phyloP scores from a whole-genome alignment of 345 rosid genomes.

The Trapa incisa region DNA sequence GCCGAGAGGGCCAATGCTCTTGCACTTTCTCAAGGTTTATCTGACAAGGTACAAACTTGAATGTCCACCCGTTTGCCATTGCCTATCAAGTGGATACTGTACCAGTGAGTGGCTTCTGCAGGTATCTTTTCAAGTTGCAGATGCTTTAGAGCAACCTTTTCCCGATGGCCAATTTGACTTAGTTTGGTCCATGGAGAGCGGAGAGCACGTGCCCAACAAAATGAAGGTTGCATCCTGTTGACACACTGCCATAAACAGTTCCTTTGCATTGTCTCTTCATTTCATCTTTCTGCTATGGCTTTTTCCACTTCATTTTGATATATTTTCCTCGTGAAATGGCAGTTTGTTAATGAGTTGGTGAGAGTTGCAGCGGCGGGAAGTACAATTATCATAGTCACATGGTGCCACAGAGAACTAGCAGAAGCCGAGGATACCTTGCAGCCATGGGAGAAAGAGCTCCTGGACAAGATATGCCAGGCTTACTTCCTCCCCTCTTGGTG shows the following conservation, averaged over 20 bases:
- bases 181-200: conserved; percentile 97
- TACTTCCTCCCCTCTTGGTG: conserved; percentile 87
- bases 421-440: conserved; percentile 50
- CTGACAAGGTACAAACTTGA: conserved; percentile 26
- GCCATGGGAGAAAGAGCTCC: conserved; percentile 55
- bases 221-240: conserved; percentile 30
- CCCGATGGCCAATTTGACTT: conserved; percentile 70
- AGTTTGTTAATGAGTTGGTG: conserved; percentile 69
- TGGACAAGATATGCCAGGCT: conserved; percentile 55
- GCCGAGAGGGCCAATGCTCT: conserved; percentile 68
- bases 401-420: conserved; percentile 82
- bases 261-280: too few relatives aligned
- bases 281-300: too few relatives aligned
- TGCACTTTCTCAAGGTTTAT: conserved; percentile 51
- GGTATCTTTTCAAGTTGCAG: conserved; percentile 78
- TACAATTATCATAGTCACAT: conserved; percentile 67
- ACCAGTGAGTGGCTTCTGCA: conserved; percentile 6
- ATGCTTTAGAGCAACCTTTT: conserved; percentile 85
- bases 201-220: conserved; percentile 94
- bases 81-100: too few relatives aligned
- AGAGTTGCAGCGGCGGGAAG: conserved; percentile 89
- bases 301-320: neutral
- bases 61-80: too few relatives aligned
- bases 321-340: conserved; percentile 11
- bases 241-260: neutral